phyloP scores from a whole-genome alignment of 192 early-diverging fungal genomes.

The Dimargaris verticillata region DNA sequence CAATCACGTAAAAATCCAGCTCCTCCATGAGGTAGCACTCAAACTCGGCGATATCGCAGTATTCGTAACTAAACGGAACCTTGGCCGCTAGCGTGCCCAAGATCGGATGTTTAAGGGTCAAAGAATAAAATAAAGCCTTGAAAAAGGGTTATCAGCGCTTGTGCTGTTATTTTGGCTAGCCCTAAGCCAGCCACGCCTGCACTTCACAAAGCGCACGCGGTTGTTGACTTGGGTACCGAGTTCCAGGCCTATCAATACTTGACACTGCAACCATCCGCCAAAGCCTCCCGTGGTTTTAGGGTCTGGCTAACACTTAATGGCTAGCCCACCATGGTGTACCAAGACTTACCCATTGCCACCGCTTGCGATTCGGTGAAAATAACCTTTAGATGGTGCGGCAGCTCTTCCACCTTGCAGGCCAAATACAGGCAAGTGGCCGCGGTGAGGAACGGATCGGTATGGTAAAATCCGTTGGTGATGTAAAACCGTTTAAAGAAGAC shows the following conservation, averaged over 20 bases:
- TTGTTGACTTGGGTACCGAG: neutral
- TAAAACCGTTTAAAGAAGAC: slow-evolving; percentile 87
- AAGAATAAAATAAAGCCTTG: neutral
- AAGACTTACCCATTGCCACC: slow-evolving; percentile 19
- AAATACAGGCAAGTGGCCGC: slow-evolving; percentile 68
- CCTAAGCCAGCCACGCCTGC: neutral
- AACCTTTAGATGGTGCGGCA: slow-evolving; percentile 43
- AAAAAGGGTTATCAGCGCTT: neutral
- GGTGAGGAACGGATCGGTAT: slow-evolving; percentile 66
- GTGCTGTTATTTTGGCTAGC: neutral
- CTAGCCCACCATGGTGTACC: no score
- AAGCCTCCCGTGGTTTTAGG: no score
- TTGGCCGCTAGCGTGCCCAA: slow-evolving; percentile 18
- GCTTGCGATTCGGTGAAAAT: slow-evolving; percentile 22
- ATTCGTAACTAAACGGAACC: slow-evolving; percentile 41
- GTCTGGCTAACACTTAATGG: no score
- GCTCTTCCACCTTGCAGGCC: slow-evolving; percentile 81
- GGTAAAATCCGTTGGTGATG: slow-evolving; percentile 55
- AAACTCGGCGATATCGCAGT: slow-evolving; percentile 69
- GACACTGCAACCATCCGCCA: no score
- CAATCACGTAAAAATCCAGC: slow-evolving; percentile 74
- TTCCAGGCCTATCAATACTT: neutral
- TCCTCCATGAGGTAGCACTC: slow-evolving; percentile 87
- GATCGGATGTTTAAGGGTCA: neutral
- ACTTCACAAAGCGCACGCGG: neutral